These are phyloP conservation scores for Schizophyllum amplum DNA, from an alignment of 1,284 basidiomycete species.

Conservation along the genomic window DNA sequence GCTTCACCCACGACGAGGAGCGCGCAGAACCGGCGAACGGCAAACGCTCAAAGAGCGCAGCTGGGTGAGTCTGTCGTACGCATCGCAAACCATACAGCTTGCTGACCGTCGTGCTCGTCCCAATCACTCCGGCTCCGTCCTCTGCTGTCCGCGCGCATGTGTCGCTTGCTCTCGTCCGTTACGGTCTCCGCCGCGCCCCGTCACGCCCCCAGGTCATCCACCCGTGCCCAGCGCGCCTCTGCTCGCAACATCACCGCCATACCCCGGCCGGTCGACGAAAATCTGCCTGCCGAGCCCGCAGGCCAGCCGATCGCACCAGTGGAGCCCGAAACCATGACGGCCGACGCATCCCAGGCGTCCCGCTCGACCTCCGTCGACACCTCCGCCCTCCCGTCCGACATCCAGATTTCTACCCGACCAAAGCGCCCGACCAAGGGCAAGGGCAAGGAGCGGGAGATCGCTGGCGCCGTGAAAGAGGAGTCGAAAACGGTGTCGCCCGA, in stretches of 20 bases:
- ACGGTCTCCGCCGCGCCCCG: conserved; percentile 9
- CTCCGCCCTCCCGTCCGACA: conserved; percentile 34
- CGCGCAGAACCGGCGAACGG: neutral
- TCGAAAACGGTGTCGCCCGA: conserved; percentile 39
- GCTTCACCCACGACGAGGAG: conserved; percentile 1
- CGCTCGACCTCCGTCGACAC: conserved; percentile 47
- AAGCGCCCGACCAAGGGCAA: conserved; percentile 47
- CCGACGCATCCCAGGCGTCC: conserved; percentile 28
- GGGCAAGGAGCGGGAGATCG: conserved; percentile 54
- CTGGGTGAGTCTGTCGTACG: conserved; percentile 10
- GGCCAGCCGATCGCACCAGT: neutral
- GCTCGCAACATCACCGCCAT: conserved; percentile 54
- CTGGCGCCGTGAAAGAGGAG: conserved; percentile 61
- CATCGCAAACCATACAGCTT: conserved; percentile 8
- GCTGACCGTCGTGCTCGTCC: neutral
- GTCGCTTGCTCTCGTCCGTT: conserved; percentile 13
- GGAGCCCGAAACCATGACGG: conserved; percentile 22
- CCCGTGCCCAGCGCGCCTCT: conserved; percentile 67
- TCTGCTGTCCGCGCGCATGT: conserved; percentile 9
- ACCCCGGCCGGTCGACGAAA: conserved; percentile 14
- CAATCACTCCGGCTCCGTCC: neutral
- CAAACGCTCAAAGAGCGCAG: conserved; percentile 5
- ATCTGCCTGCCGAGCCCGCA: neutral
- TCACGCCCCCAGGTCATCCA: conserved; percentile 37
- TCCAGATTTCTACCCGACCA: conserved; percentile 25